phyloP scores from a whole-genome alignment of 495 filamentous ascomycete species.

The Penicillium waksmanii region DNA sequence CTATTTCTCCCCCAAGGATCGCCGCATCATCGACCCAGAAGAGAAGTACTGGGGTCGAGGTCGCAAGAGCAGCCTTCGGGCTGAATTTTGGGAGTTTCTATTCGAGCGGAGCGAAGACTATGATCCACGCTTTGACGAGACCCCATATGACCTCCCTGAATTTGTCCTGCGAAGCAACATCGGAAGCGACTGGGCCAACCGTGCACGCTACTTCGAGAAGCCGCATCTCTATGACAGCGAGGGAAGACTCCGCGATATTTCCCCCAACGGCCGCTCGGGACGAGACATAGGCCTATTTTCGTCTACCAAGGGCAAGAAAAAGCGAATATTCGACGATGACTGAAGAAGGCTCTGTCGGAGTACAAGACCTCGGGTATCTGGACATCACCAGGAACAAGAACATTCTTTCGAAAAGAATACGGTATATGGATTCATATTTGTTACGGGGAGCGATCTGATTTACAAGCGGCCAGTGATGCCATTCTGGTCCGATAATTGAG shows the following conservation, averaged over 20 bases:
- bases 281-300: no score
- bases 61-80: background rate
- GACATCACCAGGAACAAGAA: no score
- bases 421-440: no score
- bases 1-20: background rate
- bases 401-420: no score
- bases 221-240: background rate
- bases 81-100: background rate
- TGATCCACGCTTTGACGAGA: background rate
- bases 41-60: slow-evolving; percentile 1
- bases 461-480: no score
- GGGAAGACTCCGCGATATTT: background rate
- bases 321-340: no score
- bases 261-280: no score
- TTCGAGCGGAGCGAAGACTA: background rate
- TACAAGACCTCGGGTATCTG: no score
- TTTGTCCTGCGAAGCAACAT: background rate
- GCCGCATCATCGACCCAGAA: background rate
- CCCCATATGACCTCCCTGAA: background rate
- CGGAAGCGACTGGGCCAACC: background rate
- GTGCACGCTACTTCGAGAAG: background rate
- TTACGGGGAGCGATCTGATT: no score
- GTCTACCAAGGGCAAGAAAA: no score
- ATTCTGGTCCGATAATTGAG: no score
- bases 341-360: no score